These are phyloP conservation scores for Paratinospora sagittata DNA, from an alignment of 164 flowering plant species.

Conservation along the genomic window DNA sequence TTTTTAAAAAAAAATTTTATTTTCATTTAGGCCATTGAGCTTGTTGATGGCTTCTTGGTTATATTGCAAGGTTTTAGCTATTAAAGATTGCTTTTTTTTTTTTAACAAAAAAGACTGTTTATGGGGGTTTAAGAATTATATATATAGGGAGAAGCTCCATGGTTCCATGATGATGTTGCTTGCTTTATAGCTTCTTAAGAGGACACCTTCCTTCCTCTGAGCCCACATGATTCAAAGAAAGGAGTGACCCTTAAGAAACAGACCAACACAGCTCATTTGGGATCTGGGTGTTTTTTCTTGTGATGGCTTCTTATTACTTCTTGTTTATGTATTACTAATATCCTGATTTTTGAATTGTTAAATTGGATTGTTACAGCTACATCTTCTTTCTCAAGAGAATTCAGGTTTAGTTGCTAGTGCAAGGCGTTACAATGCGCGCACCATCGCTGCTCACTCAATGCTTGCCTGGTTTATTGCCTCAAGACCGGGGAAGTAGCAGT, in stretches of 20 bases:
- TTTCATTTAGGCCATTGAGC: background rate
- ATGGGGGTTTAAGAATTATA: constrained; percentile 1
- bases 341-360: constrained; percentile 6
- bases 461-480: constrained; percentile 62
- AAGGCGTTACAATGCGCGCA: constrained; percentile 49
- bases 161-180: background rate
- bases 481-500: constrained; percentile 45
- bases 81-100: background rate
- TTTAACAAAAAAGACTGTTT: background rate
- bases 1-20: background rate
- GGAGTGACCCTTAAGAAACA: background rate
- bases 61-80: background rate
- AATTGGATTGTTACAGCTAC: background rate
- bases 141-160: background rate
- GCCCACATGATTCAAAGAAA: background rate
- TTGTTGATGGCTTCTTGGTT: background rate
- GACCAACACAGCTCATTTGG: background rate
- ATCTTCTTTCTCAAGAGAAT: background rate
- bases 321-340: background rate
- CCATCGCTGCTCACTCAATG: constrained; percentile 76
- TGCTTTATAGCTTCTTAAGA: background rate
- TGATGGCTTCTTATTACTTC: background rate
- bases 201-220: background rate
- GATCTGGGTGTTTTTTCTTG: background rate
- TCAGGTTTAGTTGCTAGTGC: background rate